These are phyloP conservation scores for Euphorbia lathyris DNA, from an alignment of 345 rosid genomes.

Conservation along the genomic window DNA sequence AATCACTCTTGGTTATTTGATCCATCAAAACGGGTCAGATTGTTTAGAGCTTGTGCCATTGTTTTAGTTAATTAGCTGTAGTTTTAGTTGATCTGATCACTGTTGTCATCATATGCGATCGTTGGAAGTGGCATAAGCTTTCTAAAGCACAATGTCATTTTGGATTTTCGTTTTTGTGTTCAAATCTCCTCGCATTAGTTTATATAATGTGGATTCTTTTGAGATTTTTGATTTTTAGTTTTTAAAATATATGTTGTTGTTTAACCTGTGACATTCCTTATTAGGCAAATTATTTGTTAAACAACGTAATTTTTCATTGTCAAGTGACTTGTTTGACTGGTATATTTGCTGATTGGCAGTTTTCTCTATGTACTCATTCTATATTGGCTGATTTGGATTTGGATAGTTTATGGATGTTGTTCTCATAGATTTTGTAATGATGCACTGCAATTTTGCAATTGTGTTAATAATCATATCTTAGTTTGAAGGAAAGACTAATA, in stretches of 20 bases:
- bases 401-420: slow-evolving; percentile 13
- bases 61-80: slow-evolving; percentile 12
- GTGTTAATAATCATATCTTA: not conserved
- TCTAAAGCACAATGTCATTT: slow-evolving; percentile 21
- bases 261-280: not conserved
- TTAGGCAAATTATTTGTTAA: not conserved
- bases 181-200: slow-evolving; percentile 9
- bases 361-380: too few species aligned
- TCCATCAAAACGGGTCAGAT: slow-evolving; percentile 6
- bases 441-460: not conserved
- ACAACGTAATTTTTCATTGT: not conserved
- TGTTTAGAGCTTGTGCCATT: not conserved
- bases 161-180: slow-evolving; percentile 10
- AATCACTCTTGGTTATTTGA: not conserved
- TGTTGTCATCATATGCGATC: not conserved
- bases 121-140: not conserved
- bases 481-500: not conserved
- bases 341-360: too few species aligned
- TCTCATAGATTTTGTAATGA: slow-evolving; percentile 7
- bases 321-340: not conserved
- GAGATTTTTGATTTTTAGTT: too few species aligned
- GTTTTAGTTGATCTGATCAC: slow-evolving; percentile 29
- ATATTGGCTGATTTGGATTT: slow-evolving; percentile 1
- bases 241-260: not conserved
- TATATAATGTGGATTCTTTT: slow-evolving; percentile 14